Percentiles rank a stretch among this genome's conserved stretches.
Conservation (phyloP, 2,329 filamentous ascomycete genomes). For the Sporothrix inflata region DNA sequence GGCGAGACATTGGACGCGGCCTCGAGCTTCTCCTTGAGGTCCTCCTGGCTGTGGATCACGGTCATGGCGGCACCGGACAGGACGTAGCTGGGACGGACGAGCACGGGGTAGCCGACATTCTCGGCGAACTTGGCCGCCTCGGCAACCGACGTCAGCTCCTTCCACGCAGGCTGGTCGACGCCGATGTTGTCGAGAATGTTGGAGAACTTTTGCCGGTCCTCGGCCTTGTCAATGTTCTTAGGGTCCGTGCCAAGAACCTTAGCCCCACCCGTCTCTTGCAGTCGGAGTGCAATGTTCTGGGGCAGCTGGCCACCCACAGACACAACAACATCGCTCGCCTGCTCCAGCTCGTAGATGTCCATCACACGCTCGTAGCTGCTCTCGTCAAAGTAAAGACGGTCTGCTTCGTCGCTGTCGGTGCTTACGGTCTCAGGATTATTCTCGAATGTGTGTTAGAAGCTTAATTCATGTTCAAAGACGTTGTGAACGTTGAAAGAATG, state of each 20-base stretch:
- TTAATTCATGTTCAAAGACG: neutral
- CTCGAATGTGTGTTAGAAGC: conserved; percentile 52
- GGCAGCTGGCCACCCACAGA: conserved; percentile 95
- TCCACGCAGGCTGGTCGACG: conserved; percentile 96
- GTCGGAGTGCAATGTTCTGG: conserved; percentile 93
- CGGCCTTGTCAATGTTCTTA: conserved; percentile 93
- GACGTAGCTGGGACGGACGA: conserved; percentile 93
- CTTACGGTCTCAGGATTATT: conserved; percentile 75
- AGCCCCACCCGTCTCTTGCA: conserved; percentile 88
- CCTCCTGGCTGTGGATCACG: conserved; percentile 83
- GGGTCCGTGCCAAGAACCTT: conserved; percentile 93
- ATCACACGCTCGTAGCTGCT: conserved; percentile 96
- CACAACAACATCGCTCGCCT: conserved; percentile 83
- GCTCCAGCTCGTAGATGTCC: conserved; percentile 97
- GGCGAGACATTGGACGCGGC: conserved; percentile 89
- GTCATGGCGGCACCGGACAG: conserved; percentile 98
- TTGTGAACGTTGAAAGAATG: neutral
- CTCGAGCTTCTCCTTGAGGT: conserved; percentile 92
- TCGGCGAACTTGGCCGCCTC: conserved; percentile 88
- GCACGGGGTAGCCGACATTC: conserved; percentile 86
- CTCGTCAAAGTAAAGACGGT: conserved; percentile 96
- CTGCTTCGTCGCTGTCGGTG: conserved; percentile 87
- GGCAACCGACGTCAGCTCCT: conserved; percentile 86
- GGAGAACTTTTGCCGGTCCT: conserved; percentile 98
- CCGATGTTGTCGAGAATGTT: conserved; percentile 96